A percentile compares a stretch with the other conserved stretches of the same genome.
Conservation (phyloP, 2,329 filamentous ascomycete species). For the Amylocarpus encephaloides region DNA sequence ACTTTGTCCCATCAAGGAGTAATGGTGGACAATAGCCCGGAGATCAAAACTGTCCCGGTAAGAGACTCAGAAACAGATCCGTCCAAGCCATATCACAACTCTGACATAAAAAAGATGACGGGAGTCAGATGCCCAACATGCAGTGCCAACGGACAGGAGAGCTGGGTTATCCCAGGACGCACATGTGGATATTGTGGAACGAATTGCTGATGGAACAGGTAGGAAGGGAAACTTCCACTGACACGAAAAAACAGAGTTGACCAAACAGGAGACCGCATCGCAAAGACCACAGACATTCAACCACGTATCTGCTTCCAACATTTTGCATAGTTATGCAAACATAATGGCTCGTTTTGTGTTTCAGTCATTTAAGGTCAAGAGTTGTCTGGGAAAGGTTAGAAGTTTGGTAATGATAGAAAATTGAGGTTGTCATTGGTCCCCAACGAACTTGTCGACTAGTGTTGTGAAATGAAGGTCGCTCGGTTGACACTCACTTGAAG, state of each 20-base stretch:
- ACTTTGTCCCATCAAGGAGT: slow-evolving; percentile 6
- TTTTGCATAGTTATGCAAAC: too few relatives aligned
- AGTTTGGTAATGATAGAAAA: too few relatives aligned
- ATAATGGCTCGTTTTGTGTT: too few relatives aligned
- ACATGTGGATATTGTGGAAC: slow-evolving; percentile 46
- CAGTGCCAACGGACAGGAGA: slow-evolving; percentile 42
- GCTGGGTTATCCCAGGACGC: slow-evolving; percentile 50
- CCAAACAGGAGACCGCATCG: not conserved
- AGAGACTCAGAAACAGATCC: not conserved
- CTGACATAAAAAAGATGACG: slow-evolving; percentile 35
- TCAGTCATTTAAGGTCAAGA: too few relatives aligned
- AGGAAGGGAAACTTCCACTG: slow-evolving; percentile 1
- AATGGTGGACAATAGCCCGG: slow-evolving; percentile 4
- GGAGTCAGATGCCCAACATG: slow-evolving; percentile 49
- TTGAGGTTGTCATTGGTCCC: not conserved
- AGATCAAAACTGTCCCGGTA: slow-evolving; percentile 19
- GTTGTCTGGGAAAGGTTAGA: too few relatives aligned
- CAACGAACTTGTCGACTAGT: not conserved
- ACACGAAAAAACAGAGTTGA: slow-evolving; percentile 4
- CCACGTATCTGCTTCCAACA: too few relatives aligned
- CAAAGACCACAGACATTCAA: not conserved
- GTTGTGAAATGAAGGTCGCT: not conserved
- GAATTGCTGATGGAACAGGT: slow-evolving; percentile 17
- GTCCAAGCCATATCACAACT: slow-evolving; percentile 9
- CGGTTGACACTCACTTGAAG: not conserved